Evolutionary conservation across 352 stramenopile genomes (phyloP), one percentile per base, ranked within the genome.

Genomic region (Pythium periplocum): DNA sequence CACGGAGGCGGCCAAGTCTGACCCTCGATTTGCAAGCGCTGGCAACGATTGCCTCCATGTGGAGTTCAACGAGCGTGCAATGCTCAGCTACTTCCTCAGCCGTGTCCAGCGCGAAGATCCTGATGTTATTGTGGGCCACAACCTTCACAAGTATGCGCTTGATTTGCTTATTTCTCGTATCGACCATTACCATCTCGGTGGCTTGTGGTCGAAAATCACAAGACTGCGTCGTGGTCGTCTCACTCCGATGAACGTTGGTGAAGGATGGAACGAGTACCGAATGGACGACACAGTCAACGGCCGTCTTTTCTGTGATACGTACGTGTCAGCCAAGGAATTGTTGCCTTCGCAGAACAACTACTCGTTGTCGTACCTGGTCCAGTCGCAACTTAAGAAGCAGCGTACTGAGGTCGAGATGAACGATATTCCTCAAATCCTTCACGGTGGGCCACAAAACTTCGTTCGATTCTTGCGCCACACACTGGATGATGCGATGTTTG

Each of bases 61-160:
- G 37, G 84, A 91, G 47, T 73, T 88, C 26, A 95, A 91, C 53
- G 84, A 95, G 55, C 84, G 83, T 57, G 79, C 87, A 41, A 72
- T 95, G 70, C 71, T 95, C 31, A 93, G 75, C 56, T 95, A 90
- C 57, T 93, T 95, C 47, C 59, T 95, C 48, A 90, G 81, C 32
- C 89, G 96, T 55, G 73, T 99, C 38, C 91, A 98, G 49, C 72
- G 64, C 35, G 96, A 98, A 81, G 98, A 99, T 71, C 97, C 97
- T 4, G 98, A 99, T 63, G 86, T 99, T 6, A 84, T 99, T 34
- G 89, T 99, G 10, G 97, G 95, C 8, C 97, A 99, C 81, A 99
- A 99, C 70, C 83, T 99, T 45, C 93, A 97, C 75, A 97, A 97
- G 42, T 99, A 99, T 65, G 95, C 97, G 17, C 81, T 99, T 36